Conservation (phyloP, 1,139 yeast genomes). For the Geotrichum bryndzae region DNA sequence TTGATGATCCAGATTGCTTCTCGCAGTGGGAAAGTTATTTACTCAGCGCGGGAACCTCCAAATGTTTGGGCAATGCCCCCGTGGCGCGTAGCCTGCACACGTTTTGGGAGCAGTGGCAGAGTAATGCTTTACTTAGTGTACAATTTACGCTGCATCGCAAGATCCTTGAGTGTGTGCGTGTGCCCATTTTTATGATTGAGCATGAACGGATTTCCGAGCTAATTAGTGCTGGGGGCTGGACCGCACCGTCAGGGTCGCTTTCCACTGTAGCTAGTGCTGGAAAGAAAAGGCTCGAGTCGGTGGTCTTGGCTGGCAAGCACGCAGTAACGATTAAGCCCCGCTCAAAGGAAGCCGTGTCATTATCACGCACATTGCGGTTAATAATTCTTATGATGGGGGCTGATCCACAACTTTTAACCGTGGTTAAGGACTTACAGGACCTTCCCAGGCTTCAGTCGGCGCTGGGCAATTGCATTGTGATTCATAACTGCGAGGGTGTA, state of each 20-base stretch:
- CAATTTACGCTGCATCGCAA: slow-evolving; percentile 27
- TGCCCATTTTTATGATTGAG: slow-evolving; percentile 25
- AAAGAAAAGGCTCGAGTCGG: neutral
- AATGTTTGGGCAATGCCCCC: slow-evolving; percentile 29
- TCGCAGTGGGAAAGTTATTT: slow-evolving; percentile 50
- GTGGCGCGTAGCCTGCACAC: slow-evolving; percentile 23
- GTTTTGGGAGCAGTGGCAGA: slow-evolving; percentile 25
- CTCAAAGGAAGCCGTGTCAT: slow-evolving; percentile 6
- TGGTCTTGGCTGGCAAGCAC: neutral
- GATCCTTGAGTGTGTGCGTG: slow-evolving; percentile 20
- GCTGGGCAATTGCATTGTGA: neutral
- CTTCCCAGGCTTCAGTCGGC: neutral
- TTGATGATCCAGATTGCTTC: slow-evolving; percentile 31
- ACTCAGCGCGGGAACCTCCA: slow-evolving; percentile 66
- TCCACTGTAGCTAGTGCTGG: neutral
- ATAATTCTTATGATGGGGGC: slow-evolving; percentile 3
- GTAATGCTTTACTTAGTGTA: slow-evolving; percentile 20
- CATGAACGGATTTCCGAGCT: slow-evolving; percentile 12
- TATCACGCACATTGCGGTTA: neutral
- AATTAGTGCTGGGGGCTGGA: slow-evolving; percentile 6
- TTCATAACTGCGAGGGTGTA: slow-evolving; percentile 8
- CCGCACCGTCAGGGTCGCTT: neutral
- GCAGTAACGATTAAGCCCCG: slow-evolving; percentile 11
- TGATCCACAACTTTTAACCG: neutral
- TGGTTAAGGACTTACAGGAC: neutral